Evolutionary conservation across 305 asterid genomes (phyloP), one percentile per base, ranked within the genome.

Genomic region (Fraxinus sp.): DNA sequence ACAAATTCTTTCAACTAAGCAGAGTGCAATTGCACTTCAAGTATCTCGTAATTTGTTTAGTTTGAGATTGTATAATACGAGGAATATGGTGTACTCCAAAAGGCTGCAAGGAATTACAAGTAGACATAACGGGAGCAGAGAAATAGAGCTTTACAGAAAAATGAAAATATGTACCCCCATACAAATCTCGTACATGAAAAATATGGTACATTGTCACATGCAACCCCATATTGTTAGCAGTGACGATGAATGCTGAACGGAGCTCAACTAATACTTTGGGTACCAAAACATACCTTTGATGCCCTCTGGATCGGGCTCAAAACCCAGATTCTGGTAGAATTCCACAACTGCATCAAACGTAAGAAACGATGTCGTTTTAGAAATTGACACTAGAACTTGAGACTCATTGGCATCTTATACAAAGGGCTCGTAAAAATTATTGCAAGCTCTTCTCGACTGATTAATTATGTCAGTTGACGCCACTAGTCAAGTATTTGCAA

Each of bases 201-300:
- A 52, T 52, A 52, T 5, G 20, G 5, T 26, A 66, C 74, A 68
- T 28, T 3, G 37, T 28, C 9, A 13, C 37, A 9, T 1, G 13
- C 32, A 26, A 66, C 76, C 39, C 39, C 30, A 30, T 70, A 30
- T 70, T 7, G 43, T 33, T 14, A 72, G 77, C 14, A 14, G 46
- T 16, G 13, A 33, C 7, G 24, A 20, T 11, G 24, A 71, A 16
- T 71, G 26, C 26, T 7, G 49, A 72, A 32, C 70, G 35, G 84
- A 79, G 80, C 80, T 78, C 59, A 79, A 28, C 87, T 93, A 90
- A 84, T 90, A 90, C 90, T 89, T 94, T 4, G 98, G 98, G 89
- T 95, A 91, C 99, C 99, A 97, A 84, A 97, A 97, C 99, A 97
- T 97, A 22, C 99, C 98, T 87, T 97, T 97, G 70, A 97, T 97